A percentile compares a stretch with the other conserved stretches of the same genome.
These are phyloP conservation scores for Leishmania tarentolae DNA, from an alignment of 208 protist species.

Conservation along the genomic window DNA sequence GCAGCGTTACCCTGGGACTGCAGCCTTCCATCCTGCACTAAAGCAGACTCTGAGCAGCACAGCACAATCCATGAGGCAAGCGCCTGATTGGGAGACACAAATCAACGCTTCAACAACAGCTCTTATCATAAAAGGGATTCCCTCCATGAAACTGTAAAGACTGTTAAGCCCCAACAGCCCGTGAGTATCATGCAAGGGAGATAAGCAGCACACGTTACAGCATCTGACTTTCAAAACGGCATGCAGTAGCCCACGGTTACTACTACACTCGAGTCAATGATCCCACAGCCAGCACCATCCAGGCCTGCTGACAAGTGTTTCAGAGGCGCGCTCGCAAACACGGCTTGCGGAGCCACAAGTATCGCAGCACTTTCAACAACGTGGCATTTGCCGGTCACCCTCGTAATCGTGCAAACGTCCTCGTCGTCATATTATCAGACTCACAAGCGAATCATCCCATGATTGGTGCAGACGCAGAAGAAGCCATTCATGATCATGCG, in stretches of 20 bases:
- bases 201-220: neutral
- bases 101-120: neutral
- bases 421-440: neutral
- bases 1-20: neutral
- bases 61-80: neutral
- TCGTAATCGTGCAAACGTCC: neutral
- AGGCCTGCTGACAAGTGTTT: neutral
- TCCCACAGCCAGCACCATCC: neutral
- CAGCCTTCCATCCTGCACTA: neutral
- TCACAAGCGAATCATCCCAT: neutral
- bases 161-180: neutral
- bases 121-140: neutral
- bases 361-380: neutral
- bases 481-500: neutral
- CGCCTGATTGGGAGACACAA: neutral
- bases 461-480: neutral
- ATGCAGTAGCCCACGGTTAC: neutral
- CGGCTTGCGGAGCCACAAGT: neutral
- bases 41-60: neutral
- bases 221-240: too few relatives aligned
- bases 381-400: neutral
- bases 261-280: neutral
- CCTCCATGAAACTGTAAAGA: neutral
- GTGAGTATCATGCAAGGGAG: neutral
- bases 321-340: neutral